phyloP scores from a whole-genome alignment of 2,329 filamentous ascomycete genomes.

The Celoporthe dispersa region DNA sequence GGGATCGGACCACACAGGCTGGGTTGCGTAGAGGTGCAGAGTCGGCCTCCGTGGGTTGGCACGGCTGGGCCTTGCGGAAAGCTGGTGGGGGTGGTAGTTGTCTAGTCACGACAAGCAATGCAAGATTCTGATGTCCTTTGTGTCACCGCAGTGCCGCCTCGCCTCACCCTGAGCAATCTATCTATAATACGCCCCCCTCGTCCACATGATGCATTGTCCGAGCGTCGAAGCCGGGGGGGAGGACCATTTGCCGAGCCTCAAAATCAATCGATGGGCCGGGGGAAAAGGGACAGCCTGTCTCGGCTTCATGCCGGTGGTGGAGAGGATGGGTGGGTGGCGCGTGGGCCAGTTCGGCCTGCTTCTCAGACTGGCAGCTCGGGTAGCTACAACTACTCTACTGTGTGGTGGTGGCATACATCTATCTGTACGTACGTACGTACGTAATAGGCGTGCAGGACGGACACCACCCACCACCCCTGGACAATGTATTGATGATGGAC shows the following conservation, averaged over 20 bases:
- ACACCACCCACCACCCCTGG: not conserved
- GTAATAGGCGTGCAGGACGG: not conserved
- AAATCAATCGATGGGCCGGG: not conserved
- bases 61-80: not conserved
- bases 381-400: not conserved
- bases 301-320: not conserved
- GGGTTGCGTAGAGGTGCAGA: not conserved
- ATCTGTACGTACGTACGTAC: not conserved
- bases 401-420: not conserved
- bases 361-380: not conserved
- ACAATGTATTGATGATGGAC: not conserved
- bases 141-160: not conserved
- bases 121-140: not conserved
- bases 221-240: too few relatives aligned
- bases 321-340: not conserved
- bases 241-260: too few relatives aligned
- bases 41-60: not conserved
- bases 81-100: not conserved
- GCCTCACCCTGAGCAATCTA: not conserved
- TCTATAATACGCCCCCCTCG: too few relatives aligned
- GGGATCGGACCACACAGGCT: not conserved
- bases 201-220: too few relatives aligned
- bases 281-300: not conserved
- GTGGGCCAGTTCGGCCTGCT: not conserved
- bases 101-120: not conserved